phyloP scores from a whole-genome alignment of 192 early-diverging fungal genomes.

The Chytriomyces hyalinus region DNA sequence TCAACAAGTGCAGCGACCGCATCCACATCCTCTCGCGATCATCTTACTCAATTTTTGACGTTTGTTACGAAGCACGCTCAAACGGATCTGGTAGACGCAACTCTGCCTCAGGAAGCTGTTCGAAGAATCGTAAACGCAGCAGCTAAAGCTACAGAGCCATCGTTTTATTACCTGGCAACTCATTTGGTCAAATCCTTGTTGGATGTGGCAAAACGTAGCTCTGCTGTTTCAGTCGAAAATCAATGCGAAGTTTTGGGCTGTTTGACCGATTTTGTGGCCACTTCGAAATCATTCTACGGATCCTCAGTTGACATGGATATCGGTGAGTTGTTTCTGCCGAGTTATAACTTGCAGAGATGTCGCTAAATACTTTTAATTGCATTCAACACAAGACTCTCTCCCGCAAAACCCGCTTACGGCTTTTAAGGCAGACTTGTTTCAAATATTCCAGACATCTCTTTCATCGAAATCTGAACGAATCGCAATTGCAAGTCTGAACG shows the following conservation, averaged over 20 bases:
- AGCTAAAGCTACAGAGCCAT: constrained; percentile 23
- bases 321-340: constrained; percentile 17
- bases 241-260: constrained; percentile 9
- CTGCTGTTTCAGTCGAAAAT: neutral
- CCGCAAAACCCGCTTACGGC: constrained; percentile 62
- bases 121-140: constrained; percentile 14
- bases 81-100: constrained; percentile 8
- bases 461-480: constrained; percentile 79
- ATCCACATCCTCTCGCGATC: constrained; percentile 23
- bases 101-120: constrained; percentile 16
- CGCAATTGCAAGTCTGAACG: constrained; percentile 72
- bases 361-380: constrained; percentile 46
- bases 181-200: constrained; percentile 14
- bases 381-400: constrained; percentile 47
- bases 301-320: constrained; percentile 40
- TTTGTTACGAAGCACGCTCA: constrained; percentile 8
- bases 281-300: constrained; percentile 65
- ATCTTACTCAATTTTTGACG: constrained; percentile 3
- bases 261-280: constrained; percentile 74
- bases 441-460: constrained; percentile 70
- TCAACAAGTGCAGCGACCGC: constrained; percentile 36
- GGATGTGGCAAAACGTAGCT: neutral
- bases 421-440: constrained; percentile 80
- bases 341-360: neutral
- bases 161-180: constrained; percentile 23